Conservation (phyloP, 495 filamentous ascomycete genomes). For the Evansstolkia leycettana region DNA sequence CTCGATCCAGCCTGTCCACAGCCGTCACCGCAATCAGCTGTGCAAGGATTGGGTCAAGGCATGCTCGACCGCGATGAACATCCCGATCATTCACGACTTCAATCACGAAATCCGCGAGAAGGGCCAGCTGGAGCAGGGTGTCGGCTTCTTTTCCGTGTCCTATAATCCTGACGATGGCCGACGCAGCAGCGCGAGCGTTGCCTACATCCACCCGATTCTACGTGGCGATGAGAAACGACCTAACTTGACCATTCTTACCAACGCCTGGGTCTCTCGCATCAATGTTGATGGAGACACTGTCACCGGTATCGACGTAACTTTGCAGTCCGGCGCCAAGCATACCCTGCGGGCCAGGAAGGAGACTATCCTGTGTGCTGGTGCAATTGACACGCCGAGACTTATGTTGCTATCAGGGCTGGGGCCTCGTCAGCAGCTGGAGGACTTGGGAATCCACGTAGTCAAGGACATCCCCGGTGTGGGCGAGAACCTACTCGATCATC, state of each 20-base stretch:
- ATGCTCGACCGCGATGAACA: constrained; percentile 57
- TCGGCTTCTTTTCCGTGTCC: constrained; percentile 74
- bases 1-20: constrained; percentile 67
- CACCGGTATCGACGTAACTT: constrained; percentile 51
- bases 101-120: constrained; percentile 60
- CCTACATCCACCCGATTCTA: constrained; percentile 79
- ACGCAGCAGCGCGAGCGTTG: constrained; percentile 68
- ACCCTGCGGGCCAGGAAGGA: constrained; percentile 50
- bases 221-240: constrained; percentile 60
- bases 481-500: constrained; percentile 68
- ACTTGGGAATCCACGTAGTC: constrained; percentile 54
- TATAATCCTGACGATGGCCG: constrained; percentile 74
- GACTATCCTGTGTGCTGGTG: constrained; percentile 67
- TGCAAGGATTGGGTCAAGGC: constrained; percentile 74
- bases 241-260: constrained; percentile 68
- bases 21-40: constrained; percentile 65
- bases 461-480: constrained; percentile 68
- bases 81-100: constrained; percentile 69
- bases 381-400: constrained; percentile 62
- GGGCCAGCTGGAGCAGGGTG: constrained; percentile 55
- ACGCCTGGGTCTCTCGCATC: constrained; percentile 67
- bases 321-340: constrained; percentile 50
- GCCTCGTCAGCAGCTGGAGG: constrained; percentile 47
- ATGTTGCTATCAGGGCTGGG: constrained; percentile 72
- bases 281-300: constrained; percentile 52